Evolutionary conservation across 2,329 filamentous ascomycete genomes (phyloP), one percentile per base, ranked within the genome.

Genomic region (Microcera coccophila): DNA sequence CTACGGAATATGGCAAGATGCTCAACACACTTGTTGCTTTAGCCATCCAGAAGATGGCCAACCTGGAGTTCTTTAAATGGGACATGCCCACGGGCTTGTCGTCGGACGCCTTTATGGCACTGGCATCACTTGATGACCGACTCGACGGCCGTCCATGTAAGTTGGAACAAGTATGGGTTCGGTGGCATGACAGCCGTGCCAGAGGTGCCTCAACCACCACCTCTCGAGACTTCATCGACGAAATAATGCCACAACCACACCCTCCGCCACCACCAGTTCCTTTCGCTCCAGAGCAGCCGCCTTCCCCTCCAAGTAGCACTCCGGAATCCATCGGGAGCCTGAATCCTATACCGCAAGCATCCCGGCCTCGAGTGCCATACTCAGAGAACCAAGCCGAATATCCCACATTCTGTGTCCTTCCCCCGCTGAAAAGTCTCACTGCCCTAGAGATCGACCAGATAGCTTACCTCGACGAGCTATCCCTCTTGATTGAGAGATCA

Each of bases 11-110:
- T 5, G 44, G 43, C 32, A 49, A 44, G 38, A 49, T 49, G 47
- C 47, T 49, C 36, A 49, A 49, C 44, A 47, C 44, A 11, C 38
- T 49, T 15, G 41, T 47, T n/a, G 41, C 47, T 34, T 10, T 49
- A 34, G 41, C 47, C 11, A 33, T 49, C 24, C 40, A 41, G 24
- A 49, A 47, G 21, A 49, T 49, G 47, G 28, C 32, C n/a, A 49
- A 49, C 14, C 44, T 47, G 24, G 47, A 49, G 33, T 44, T 40
- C 5, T 47, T 49, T 38, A 49, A 39, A 15, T 49, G 47, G 47
- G 43, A 46, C 32, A 49, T 49, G 47, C 47, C 47, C 33, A 47
- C 43, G 1, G 47, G 47, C 18, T 14, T 49, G n/a, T 47, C 43
- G 2, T 49, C 44, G 9, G 45, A 49, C 21, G 47, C 47, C 31